Evolutionary conservation across 441 rosid genomes (phyloP), one percentile per base, ranked within the genome.

Genomic region (Pelargonium cotyledonis): DNA sequence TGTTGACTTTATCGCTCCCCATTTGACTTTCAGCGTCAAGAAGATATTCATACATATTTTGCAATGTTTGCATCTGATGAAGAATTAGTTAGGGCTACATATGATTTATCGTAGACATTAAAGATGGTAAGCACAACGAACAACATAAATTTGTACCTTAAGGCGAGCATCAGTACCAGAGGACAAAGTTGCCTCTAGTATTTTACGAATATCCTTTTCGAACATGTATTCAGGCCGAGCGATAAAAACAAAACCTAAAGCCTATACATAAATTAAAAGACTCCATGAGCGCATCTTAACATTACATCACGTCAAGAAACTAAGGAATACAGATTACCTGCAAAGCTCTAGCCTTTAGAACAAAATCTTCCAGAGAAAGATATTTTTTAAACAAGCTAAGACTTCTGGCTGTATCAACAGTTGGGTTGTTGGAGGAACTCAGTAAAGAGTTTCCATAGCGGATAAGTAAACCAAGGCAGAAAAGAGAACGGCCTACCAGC

Each of bases 181-280:
- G 72, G 97, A 80, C 69, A 96, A 81, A 71, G 98, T 81, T 72
- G 88, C 88, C 73, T 87, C 99, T 51, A 96, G 68, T 80, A 96
- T 91, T 78, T 83, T 85, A 60, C 95, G 89, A 58, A 96, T 85
- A 77, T 91, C 99, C 81, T 86, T 89, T 76, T 91, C 98, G 89
- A 96, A 85, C 98, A 96, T 93, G 85, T 80, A 88, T 58, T 91
- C 96, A 40, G 98, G 98, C 78, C 96, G 88, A 23, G 98, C 97
- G 75, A 93, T 96, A 72, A 96, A 86, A 80, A 89, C 83, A 78
- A 81, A 96, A 66, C 99, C 98, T 86, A 96, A 86, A 44, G 97
- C 99, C 99, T 93, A 76, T 35, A 80, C 63, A 80, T 68, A 64
- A 77, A 80, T 68, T 60, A 73, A 64, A 68, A 58, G 23, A 74